phyloP scores from a whole-genome alignment of 164 flowering plant genomes.

The Dillenia suffruticosa region DNA sequence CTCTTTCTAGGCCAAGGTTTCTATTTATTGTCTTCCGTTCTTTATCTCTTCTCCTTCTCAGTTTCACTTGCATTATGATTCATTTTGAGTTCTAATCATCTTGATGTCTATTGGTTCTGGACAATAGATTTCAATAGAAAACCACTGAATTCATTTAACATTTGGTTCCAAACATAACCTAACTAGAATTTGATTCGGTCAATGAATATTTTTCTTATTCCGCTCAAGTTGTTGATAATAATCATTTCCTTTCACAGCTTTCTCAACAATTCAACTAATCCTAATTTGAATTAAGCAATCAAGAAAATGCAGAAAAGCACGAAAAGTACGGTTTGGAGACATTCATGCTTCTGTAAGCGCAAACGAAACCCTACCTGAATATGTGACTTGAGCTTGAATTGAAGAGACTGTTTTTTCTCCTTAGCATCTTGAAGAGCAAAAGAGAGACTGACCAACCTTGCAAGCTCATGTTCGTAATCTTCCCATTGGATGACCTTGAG shows the following conservation, averaged over 20 bases:
- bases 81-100: too few species aligned
- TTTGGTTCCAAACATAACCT: too few species aligned
- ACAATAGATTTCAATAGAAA: too few species aligned
- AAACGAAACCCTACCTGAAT: slow-evolving; percentile 49
- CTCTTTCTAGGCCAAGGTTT: too few species aligned
- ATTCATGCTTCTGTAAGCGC: background rate
- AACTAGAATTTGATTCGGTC: too few species aligned
- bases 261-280: background rate
- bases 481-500: slow-evolving; percentile 73
- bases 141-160: too few species aligned
- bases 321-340: background rate
- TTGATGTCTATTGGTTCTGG: too few species aligned
- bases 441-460: slow-evolving; percentile 74
- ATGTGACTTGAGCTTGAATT: slow-evolving; percentile 43
- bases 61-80: too few species aligned
- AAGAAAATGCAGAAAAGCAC: background rate
- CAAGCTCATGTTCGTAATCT: slow-evolving; percentile 76
- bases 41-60: too few species aligned
- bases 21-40: too few species aligned
- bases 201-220: too few species aligned
- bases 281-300: background rate
- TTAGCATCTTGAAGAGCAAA: slow-evolving; percentile 62
- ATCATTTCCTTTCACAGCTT: background rate
- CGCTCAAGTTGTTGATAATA: too few species aligned
- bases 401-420: slow-evolving; percentile 40